Evolutionary conservation across 139 green algal species (phyloP).

Genomic region (Gonium pectorale): DNA sequence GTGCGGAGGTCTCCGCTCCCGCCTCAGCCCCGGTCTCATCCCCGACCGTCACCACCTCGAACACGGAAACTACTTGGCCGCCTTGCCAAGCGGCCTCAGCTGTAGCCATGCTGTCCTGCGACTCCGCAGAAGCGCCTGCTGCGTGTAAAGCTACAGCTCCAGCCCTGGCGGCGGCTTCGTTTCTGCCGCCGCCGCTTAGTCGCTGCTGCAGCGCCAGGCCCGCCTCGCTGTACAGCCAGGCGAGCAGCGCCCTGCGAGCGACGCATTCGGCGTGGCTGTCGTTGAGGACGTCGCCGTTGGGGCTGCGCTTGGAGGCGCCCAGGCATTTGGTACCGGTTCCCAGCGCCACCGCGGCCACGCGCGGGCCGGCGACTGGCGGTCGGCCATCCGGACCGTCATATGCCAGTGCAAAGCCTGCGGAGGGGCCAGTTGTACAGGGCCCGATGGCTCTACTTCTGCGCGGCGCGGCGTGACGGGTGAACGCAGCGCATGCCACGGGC

Average conservation of each 20-base stretch:
- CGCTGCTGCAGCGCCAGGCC: constrained; percentile 38
- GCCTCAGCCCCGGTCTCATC: neutral
- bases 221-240: constrained; percentile 79
- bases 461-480: no score
- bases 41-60: neutral
- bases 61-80: no score
- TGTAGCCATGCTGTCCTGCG: no score
- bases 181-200: neutral
- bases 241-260: constrained; percentile 72
- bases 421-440: no score
- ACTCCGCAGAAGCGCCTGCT: no score
- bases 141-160: no score
- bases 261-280: constrained; percentile 88
- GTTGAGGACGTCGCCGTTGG: constrained; percentile 65
- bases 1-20: no score
- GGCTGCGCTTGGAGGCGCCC: constrained; percentile 39
- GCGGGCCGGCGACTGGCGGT: neutral
- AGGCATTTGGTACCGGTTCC: constrained; percentile 91
- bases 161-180: neutral
- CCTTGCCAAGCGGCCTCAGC: no score
- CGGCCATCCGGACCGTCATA: neutral
- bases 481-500: no score
- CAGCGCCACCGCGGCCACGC: constrained; percentile 68
- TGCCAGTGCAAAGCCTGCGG: constrained; percentile 42
- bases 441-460: no score